phyloP scores from a whole-genome alignment of 192 early-diverging fungal species.

The Mortierella hygrophila region DNA sequence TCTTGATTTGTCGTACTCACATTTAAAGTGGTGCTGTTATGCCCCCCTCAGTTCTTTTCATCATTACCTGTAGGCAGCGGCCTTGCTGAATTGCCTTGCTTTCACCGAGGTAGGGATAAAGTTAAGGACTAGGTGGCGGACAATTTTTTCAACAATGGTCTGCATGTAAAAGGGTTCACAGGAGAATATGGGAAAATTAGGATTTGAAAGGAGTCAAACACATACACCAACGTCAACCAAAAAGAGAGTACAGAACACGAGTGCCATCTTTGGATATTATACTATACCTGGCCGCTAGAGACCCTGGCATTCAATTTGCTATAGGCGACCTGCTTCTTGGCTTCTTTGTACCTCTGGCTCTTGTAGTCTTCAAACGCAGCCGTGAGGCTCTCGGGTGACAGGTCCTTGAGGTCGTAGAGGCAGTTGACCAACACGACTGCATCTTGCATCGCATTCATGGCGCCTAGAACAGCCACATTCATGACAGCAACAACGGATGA shows the following conservation, averaged over 20 bases:
- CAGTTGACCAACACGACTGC: constrained; percentile 11
- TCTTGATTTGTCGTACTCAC: neutral
- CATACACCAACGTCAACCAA: neutral
- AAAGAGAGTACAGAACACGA: neutral
- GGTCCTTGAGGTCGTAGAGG: neutral
- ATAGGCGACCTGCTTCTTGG: constrained; percentile 1
- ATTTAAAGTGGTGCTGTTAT: neutral
- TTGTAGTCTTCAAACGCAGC: neutral
- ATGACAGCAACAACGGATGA: neutral
- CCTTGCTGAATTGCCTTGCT: neutral
- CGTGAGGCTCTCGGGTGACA: neutral
- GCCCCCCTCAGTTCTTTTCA: neutral
- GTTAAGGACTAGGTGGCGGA: neutral
- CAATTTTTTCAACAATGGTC: neutral
- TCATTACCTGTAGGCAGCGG: neutral
- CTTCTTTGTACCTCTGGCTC: neutral
- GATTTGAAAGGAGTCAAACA: too few species aligned
- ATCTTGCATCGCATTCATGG: constrained; percentile 8
- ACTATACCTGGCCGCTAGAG: neutral
- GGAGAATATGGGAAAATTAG: neutral
- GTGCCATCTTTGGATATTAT: neutral
- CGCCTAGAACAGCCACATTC: neutral
- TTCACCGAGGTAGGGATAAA: neutral
- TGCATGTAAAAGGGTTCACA: neutral
- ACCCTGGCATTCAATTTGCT: neutral